Percentiles rank a stretch among this genome's conserved stretches.
Conservation (phyloP, 768 basidiomycete species). For the Tubosaeta sp. region DNA sequence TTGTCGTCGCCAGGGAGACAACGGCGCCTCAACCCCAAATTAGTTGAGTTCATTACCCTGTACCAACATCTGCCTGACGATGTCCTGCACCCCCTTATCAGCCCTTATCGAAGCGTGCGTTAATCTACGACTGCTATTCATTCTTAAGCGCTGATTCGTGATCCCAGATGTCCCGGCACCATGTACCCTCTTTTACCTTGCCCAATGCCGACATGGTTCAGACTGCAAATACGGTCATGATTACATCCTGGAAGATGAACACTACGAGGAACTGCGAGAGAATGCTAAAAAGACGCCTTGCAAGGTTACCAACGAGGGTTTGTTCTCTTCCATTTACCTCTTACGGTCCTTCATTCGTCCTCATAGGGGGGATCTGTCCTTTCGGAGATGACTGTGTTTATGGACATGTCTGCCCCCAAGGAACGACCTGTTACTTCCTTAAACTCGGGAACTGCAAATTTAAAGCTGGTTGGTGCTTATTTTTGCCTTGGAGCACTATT, state of each 20-base stretch:
- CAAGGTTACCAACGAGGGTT: conserved; percentile 55
- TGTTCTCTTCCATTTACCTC: conserved; percentile 6
- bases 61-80: conserved; percentile 12
- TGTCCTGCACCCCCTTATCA: conserved; percentile 25
- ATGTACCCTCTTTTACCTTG: conserved; percentile 63
- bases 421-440: conserved; percentile 46
- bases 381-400: conserved; percentile 58
- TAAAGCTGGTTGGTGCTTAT: conserved; percentile 44
- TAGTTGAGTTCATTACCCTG: conserved; percentile 38
- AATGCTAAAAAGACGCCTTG: conserved; percentile 64
- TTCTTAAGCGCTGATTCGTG: not conserved
- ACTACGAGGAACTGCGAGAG: conserved; percentile 48
- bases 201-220: conserved; percentile 53
- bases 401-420: conserved; percentile 40
- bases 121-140: conserved; percentile 3
- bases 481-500: conserved; percentile 5
- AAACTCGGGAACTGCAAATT: conserved; percentile 62
- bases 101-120: conserved; percentile 62
- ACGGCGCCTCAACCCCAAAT: conserved; percentile 47
- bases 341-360: not conserved
- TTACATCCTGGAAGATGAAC: conserved; percentile 50
- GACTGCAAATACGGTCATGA: conserved; percentile 62
- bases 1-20: conserved; percentile 32
- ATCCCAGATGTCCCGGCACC: conserved; percentile 53
- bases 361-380: conserved; percentile 48